Evolutionary conservation across 148 eudicot species (phyloP), one percentile per base, ranked within the genome.

Genomic region (Salicornia ramosissima): DNA sequence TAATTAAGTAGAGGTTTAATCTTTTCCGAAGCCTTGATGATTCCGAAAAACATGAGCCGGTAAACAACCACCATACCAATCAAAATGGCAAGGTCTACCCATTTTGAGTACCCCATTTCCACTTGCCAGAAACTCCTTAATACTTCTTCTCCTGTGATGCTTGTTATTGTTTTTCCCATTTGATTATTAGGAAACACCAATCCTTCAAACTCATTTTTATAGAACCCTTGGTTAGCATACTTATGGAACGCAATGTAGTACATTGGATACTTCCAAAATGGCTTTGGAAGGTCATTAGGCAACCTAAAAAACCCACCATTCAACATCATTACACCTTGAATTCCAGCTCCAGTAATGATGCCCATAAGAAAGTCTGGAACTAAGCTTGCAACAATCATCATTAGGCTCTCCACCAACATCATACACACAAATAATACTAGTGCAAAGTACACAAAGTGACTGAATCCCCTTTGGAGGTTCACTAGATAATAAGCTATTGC

Each of bases 331-430:
- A 83, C 75, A 1, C 89, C 83, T 73, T 86, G 89, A 6, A 86
- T 81, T 34, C 85, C 85, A 0, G 89, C 89, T 0, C 86, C 85
- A 0, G 89, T 83, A 10, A 86, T 83, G 58, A 86, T 83, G 0
- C 89, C 89, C 89, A 86, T 83, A 3, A 83, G 86, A 30, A 79
- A 86, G 55, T 83, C 82, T 0, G 89, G 89, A 10, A 86, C 89
- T 1, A 81, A 1, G 65, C 85, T 83, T 0, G 89, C 82, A 0
- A 86, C 86, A 9, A 77, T 83, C 89, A 86, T 86, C 89, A 86
- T 86, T 40, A 83, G 77, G 80, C 89, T 86, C 71, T 86, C 89
- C 1, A 86, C 86, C 45, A 86, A 19, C 51, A 83, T 45, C 83
- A 83, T 56, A 73, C 82, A 70, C 0, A 75, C 65, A 7, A 79